Evolutionary conservation across 352 stramenopile genomes (phyloP), one percentile per base, ranked within the genome.

Genomic region (Globisporangium echinulatum): DNA sequence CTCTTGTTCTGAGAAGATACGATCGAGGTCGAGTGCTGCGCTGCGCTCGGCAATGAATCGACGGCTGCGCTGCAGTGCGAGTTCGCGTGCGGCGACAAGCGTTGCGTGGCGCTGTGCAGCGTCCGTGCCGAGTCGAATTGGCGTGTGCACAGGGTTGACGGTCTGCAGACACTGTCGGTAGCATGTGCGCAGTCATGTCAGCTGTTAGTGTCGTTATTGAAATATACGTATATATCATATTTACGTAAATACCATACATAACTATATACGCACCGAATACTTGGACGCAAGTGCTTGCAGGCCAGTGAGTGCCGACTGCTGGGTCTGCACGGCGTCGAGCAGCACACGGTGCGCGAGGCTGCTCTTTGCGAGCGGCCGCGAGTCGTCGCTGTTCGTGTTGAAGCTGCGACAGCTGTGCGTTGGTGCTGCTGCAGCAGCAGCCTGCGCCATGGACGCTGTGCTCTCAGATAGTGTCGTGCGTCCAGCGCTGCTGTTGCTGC

Each of bases 121-220:
- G 33, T 77, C 70, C 38, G 60, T n/a, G 0, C 58, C 54, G 1
- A 82, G 54, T 15, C 68, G 59, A 52, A 82, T 77, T 19, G 60
- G 62, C 8, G 55, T 69, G 51, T 77, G 72, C 19, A 77, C 67
- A 1, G 72, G 72, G 48, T 58, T 82, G 37, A 69, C 62, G 25
- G 69, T 57, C 25, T 77, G 68, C 4, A 74, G 66, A 17, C 68
- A 65, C 56, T 75, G 58, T 49, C 58, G 13, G 0, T 13, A 4
- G n/a, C 44, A 11, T 33, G 9, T 33, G n/a, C 4, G 4, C n/a
- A 58, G 40, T 13, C 5, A n/a, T 33, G 11, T 25, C 11, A 43
- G 25, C 9, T 33, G 42, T 33, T 33, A 13, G n/a, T 0, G 37
- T 33, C 51, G 14, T 44, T 3, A 33, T 33, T 33, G 25, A 3